phyloP scores from a whole-genome alignment of 306 rosid genomes.

The Castanospermum australe region DNA sequence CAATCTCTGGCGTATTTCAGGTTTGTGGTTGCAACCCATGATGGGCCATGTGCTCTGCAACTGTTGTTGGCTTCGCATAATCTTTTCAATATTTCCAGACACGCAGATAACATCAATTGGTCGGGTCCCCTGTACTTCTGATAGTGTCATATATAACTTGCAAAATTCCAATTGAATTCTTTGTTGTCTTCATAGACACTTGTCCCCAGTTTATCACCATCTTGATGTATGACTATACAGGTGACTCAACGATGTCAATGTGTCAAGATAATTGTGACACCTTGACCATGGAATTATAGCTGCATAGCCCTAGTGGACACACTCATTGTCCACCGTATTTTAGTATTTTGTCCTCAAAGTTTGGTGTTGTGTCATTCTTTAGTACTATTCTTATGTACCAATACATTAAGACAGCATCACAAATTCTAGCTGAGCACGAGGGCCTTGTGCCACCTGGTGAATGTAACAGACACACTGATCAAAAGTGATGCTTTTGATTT shows the following conservation, averaged over 20 bases:
- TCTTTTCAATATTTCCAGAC: background rate
- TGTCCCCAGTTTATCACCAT: conserved; percentile 9
- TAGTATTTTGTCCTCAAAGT: background rate
- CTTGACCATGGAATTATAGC: conserved; percentile 22
- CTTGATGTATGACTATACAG: conserved; percentile 13
- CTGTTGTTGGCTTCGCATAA: conserved; percentile 10
- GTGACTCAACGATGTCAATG: background rate
- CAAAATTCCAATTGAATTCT: conserved; percentile 34
- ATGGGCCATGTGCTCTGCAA: background rate
- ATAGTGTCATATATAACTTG: background rate
- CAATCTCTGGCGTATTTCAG: background rate
- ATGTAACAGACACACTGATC: background rate
- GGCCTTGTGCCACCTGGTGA: conserved; percentile 17
- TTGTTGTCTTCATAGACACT: conserved; percentile 9
- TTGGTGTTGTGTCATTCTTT: conserved; percentile 33
- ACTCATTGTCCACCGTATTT: conserved; percentile 10
- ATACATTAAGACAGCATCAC: background rate
- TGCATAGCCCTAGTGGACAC: background rate
- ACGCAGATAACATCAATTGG: background rate
- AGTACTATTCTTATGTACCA: background rate
- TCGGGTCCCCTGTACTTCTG: background rate
- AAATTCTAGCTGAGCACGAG: background rate
- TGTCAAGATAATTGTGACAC: conserved; percentile 18
- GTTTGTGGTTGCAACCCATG: background rate
- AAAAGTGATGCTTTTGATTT: conserved; percentile 4